These are phyloP conservation scores for Ceratobasidium sp. DNA, from an alignment of 1,284 basidiomycete species.

Conservation along the genomic window DNA sequence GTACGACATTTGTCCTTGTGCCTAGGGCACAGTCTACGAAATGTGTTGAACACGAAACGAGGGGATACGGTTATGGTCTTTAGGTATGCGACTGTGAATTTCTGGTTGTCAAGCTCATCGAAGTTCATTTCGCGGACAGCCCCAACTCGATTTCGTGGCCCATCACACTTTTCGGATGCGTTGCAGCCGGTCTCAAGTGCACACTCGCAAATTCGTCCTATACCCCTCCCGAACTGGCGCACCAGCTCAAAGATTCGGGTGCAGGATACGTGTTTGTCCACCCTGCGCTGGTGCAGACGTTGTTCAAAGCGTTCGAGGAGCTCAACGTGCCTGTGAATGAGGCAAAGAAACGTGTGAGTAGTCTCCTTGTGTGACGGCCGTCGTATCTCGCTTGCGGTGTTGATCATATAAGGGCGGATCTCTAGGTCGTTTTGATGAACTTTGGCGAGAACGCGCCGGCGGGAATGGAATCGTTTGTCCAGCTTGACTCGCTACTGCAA, in stretches of 20 bases:
- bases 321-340: constrained; percentile 61
- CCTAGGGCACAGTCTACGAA: constrained; percentile 68
- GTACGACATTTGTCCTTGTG: constrained; percentile 69
- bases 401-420: not conserved
- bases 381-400: not conserved
- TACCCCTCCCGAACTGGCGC: constrained; percentile 62
- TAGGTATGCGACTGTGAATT: constrained; percentile 56
- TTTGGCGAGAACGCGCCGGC: constrained; percentile 19
- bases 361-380: constrained; percentile 53
- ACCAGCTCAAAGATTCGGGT: constrained; percentile 68
- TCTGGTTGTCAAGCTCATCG: not conserved
- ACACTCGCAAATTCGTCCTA: constrained; percentile 65
- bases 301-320: constrained; percentile 62
- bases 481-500: constrained; percentile 62
- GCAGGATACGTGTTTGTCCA: constrained; percentile 69
- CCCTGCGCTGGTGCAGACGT: constrained; percentile 65
- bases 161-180: constrained; percentile 67
- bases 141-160: constrained; percentile 77
- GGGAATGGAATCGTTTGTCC: constrained; percentile 52
- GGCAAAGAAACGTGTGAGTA: constrained; percentile 63
- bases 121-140: not conserved
- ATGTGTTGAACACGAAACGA: constrained; percentile 51
- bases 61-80: constrained; percentile 63
- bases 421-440: constrained; percentile 42
- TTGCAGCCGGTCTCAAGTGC: constrained; percentile 67